phyloP scores from a whole-genome alignment of 2,329 filamentous ascomycete genomes.

The Cadophora malorum region DNA sequence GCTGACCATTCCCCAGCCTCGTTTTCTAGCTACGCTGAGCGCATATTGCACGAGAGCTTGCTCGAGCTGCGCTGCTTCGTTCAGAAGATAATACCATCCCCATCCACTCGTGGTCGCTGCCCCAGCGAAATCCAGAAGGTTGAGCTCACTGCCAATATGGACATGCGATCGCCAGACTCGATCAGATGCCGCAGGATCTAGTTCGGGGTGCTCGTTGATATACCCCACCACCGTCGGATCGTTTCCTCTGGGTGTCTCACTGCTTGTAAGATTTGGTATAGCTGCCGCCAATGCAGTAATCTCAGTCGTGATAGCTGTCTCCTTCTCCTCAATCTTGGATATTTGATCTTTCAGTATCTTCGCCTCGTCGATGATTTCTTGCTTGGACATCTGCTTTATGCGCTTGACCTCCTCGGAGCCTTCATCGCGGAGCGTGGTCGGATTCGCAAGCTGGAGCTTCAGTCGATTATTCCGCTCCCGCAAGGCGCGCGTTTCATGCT shows the following conservation, averaged over 20 bases:
- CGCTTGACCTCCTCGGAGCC: constrained; percentile 39
- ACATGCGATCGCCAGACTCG: constrained; percentile 75
- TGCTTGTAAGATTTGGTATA: constrained; percentile 85
- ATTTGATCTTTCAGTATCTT: constrained; percentile 69
- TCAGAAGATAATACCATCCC: constrained; percentile 98
- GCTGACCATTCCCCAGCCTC: constrained; percentile 80
- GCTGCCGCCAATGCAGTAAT: constrained; percentile 78
- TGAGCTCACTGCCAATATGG: constrained; percentile 84
- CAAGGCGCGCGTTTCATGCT: constrained; percentile 64
- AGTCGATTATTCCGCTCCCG: constrained; percentile 72
- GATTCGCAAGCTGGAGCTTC: constrained; percentile 62
- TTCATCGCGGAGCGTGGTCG: constrained; percentile 52
- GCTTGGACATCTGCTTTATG: constrained; percentile 49
- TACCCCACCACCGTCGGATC: constrained; percentile 72
- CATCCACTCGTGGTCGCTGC: constrained; percentile 86
- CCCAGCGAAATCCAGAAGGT: constrained; percentile 86
- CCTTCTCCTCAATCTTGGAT: constrained; percentile 63
- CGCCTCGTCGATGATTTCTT: constrained; percentile 67
- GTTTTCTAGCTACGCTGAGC: constrained; percentile 71
- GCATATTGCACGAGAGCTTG: constrained; percentile 92
- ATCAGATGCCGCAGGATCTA: constrained; percentile 45
- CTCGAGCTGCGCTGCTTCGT: constrained; percentile 91
- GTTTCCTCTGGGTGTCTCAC: constrained; percentile 73
- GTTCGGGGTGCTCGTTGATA: constrained; percentile 74
- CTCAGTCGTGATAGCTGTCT: constrained; percentile 64